These are phyloP conservation scores for Sporothrix humicola DNA, from an alignment of 2,329 filamentous ascomycete genomes.

Conservation along the genomic window DNA sequence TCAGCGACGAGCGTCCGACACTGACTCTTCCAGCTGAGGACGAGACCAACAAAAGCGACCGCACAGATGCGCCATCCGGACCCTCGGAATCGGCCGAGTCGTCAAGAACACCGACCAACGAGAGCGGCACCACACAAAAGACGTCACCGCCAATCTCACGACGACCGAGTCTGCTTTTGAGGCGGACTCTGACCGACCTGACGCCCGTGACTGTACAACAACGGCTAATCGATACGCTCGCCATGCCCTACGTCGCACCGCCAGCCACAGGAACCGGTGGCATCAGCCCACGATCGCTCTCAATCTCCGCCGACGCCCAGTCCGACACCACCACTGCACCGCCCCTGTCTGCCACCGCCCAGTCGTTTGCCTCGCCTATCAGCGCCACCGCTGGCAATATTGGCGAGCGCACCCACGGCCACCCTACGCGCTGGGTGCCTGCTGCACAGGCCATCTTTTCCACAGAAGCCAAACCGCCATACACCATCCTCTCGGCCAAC, in stretches of 20 bases:
- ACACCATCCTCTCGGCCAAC: slow-evolving; percentile 95
- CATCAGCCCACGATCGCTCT: slow-evolving; percentile 25
- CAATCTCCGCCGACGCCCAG: slow-evolving; percentile 20
- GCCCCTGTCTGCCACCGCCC: slow-evolving; percentile 36
- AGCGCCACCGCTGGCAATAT: slow-evolving; percentile 53
- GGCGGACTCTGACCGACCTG: slow-evolving; percentile 87
- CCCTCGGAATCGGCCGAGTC: slow-evolving; percentile 55
- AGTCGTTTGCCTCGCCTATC: slow-evolving; percentile 49
- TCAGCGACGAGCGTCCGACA: slow-evolving; percentile 14
- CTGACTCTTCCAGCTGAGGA: background rate
- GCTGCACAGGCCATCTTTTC: slow-evolving; percentile 97
- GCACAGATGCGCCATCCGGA: slow-evolving; percentile 16
- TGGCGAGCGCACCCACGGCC: slow-evolving; percentile 74
- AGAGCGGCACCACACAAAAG: slow-evolving; percentile 57
- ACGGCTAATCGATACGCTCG: slow-evolving; percentile 82
- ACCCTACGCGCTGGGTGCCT: slow-evolving; percentile 87
- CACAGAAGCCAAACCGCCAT: slow-evolving; percentile 86
- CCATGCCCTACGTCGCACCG: slow-evolving; percentile 72
- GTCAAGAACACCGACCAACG: slow-evolving; percentile 61
- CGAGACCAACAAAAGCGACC: background rate
- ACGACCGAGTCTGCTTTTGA: slow-evolving; percentile 66
- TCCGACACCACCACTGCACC: slow-evolving; percentile 20
- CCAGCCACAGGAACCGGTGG: background rate
- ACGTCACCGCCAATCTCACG: slow-evolving; percentile 63
- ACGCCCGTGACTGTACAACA: slow-evolving; percentile 75